Base-by-base conservation (phyloP, 1,284 basidiomycete genomes). In the Cerrena zonata region DNA sequence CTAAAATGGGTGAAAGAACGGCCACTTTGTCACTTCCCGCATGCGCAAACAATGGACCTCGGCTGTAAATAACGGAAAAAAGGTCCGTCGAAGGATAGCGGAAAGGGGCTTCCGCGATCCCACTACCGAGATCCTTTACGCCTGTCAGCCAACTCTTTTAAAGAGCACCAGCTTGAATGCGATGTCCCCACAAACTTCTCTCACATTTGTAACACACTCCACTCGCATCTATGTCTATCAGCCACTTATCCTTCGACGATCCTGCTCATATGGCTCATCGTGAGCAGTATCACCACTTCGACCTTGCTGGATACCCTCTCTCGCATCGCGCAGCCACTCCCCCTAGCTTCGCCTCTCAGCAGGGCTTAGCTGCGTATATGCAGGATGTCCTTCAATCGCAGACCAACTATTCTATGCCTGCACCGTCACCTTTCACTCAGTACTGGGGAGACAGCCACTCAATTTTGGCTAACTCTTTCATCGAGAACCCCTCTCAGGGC, bases 231-330 rank as follows among this genome's bases (percentile, higher is more conserved):
- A 57, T 55, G 53, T 53, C 56, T 40, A 46, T 7, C 15, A 34
- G 42, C 21, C 45, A 55, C 36, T 21, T 55, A 39, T 30, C 41
- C 15, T 57, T 53, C 45, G 53, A 57, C 36, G 50, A 54, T 13
- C 19, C 50, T 24, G 40, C 48, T n/a, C 53, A 46, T 44, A 30
- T 47, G 11, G 5, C 19, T 19, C 25, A 22, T 21, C 47, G 27
- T n/a, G 54, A 51, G 7, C 18, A 47, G 30, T 15, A 34, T 34
- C 30, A 34, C 7, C 30, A 34, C 30, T 34, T 34, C 30, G 19
- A 19, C 22, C 23, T 25, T 24, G n/a, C 23, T 12, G 19, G 42
- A 15, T 24, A 4, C 42, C 15, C 19, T 24, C 23, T 13, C 4
- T 7, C 18, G 13, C 24, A 19, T 12, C 19, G 42, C 22, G 19